Evolutionary conservation across 2,329 filamentous ascomycete species (phyloP).

Genomic region (Arachnomyces sp.): DNA sequence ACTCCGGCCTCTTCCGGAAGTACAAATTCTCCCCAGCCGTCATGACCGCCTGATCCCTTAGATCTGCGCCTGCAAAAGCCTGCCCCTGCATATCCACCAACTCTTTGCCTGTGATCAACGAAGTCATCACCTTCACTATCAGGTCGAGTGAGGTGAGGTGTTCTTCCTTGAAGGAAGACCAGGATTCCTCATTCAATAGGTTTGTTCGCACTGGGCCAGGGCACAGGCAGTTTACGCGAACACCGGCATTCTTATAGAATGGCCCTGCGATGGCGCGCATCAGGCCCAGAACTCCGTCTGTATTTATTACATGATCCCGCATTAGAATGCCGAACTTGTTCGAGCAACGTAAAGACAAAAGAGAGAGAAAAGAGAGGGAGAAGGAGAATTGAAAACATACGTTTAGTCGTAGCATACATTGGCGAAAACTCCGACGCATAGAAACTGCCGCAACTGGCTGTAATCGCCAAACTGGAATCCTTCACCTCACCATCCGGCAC

Average conservation of each 20-base stretch:
- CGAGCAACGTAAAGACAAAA: too few relatives aligned
- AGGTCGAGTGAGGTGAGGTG: slow-evolving; percentile 7
- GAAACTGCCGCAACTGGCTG: slow-evolving; percentile 30
- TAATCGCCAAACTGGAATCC: slow-evolving; percentile 28
- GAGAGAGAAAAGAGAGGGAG: too few relatives aligned
- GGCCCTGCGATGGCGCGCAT: slow-evolving; percentile 29
- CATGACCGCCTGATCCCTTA: slow-evolving; percentile 19
- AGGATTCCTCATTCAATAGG: slow-evolving; percentile 24
- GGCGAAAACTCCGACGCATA: slow-evolving; percentile 30
- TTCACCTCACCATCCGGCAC: slow-evolving; percentile 15
- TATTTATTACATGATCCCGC: too few relatives aligned
- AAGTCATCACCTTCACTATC: slow-evolving; percentile 5
- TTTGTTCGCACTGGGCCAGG: slow-evolving; percentile 32
- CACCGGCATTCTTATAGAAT: slow-evolving; percentile 26
- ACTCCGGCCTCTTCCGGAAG: slow-evolving; percentile 16
- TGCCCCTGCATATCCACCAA: slow-evolving; percentile 11
- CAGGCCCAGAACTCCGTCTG: slow-evolving; percentile 24
- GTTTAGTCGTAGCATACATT: slow-evolving; percentile 34
- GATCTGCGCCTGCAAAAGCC: slow-evolving; percentile 9
- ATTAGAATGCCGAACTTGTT: too few relatives aligned
- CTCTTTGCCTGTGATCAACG: slow-evolving; percentile 4
- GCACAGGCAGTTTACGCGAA: slow-evolving; percentile 34
- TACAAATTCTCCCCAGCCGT: slow-evolving; percentile 17
- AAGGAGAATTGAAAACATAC: slow-evolving; percentile 14
- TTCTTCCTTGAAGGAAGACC: slow-evolving; percentile 24